Base-by-base conservation (phyloP, 2,329 filamentous ascomycete species). In the Cercospora sp. region DNA sequence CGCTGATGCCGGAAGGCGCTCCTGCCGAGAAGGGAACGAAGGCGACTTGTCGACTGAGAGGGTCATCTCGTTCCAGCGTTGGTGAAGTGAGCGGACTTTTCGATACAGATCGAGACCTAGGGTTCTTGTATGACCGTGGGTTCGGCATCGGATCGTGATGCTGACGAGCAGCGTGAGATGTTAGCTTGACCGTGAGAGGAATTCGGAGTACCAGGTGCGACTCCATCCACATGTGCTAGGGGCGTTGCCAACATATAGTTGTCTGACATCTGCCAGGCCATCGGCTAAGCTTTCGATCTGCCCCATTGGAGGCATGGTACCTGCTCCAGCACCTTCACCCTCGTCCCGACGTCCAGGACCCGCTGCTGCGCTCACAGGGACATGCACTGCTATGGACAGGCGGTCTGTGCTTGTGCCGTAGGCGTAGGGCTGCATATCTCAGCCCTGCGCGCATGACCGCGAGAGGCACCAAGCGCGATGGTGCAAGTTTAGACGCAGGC, bases 21-120 rank as follows among this genome's bases (percentile, higher is more conserved):
- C 73, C 69, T n/a, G 66, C 66, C 34, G 71, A 61, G 61, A 74
- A 73, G 12, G 71, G 68, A 2, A 74, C 73, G 58, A 74, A 74
- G 12, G 73, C 70, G 28, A 70, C 67, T 51, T 65, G 53, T 61
- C 66, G 57, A 65, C 30, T 61, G 18, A 68, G 30, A 13, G 68
- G 68, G 24, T 70, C 68, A 26, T 66, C 68, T 53, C 63, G 66
- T 63, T 70, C 68, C 3, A 51, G 12, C 21, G 32, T 30, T 21
- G 68, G 68, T 8, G 68, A 70, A 26, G 66, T 58, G 26, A 68
- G 66, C 21, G 68, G 68, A 40, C 68, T 70, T 55, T 61, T 70
- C 49, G 68, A 68, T 3, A 66, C 59, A 3, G 68, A 70, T 43
- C 68, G 49, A 21, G 67, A 65, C 37, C 61, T 8, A n/a, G 61